Conservation (phyloP, 768 basidiomycete species). For the Sporobolomyces roseus region DNA sequence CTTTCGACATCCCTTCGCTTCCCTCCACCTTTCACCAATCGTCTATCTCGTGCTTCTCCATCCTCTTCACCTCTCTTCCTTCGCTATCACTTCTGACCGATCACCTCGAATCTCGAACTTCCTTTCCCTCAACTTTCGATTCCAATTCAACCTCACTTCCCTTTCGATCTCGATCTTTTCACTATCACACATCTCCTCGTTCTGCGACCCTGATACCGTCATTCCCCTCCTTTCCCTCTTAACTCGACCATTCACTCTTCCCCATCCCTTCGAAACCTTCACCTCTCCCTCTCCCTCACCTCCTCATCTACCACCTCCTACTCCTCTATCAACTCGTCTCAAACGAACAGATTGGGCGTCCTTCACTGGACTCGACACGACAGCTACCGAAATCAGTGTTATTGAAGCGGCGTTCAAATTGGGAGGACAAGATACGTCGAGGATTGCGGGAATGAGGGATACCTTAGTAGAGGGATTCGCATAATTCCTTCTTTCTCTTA, state of each 20-base stretch:
- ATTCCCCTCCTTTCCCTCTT: too few relatives aligned
- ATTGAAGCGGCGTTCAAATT: conserved; percentile 92
- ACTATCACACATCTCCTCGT: not conserved
- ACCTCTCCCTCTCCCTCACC: not conserved
- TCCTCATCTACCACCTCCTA: not conserved
- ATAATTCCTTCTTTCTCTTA: conserved; percentile 1
- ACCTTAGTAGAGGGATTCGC: conserved; percentile 38
- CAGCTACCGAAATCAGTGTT: conserved; percentile 97
- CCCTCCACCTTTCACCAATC: not conserved
- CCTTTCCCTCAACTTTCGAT: not conserved
- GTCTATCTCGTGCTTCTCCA: not conserved
- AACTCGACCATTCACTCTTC: not conserved
- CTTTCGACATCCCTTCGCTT: too few relatives aligned
- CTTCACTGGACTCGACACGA: conserved; percentile 97
- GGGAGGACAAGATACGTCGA: conserved; percentile 63
- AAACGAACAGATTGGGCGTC: conserved; percentile 73
- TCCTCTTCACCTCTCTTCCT: not conserved
- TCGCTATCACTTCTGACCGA: too few relatives aligned
- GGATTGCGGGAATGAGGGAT: conserved; percentile 31
- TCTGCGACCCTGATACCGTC: not conserved
- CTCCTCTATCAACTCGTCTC: not conserved
- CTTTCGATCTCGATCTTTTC: not conserved
- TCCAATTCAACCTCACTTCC: not conserved
- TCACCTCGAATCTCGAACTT: not conserved
- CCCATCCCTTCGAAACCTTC: not conserved